A percentile compares a stretch with the other conserved stretches of the same genome.
These are phyloP conservation scores for Colletotrichum lindemuthianum DNA, from an alignment of 2,329 filamentous ascomycete genomes.

Conservation along the genomic window DNA sequence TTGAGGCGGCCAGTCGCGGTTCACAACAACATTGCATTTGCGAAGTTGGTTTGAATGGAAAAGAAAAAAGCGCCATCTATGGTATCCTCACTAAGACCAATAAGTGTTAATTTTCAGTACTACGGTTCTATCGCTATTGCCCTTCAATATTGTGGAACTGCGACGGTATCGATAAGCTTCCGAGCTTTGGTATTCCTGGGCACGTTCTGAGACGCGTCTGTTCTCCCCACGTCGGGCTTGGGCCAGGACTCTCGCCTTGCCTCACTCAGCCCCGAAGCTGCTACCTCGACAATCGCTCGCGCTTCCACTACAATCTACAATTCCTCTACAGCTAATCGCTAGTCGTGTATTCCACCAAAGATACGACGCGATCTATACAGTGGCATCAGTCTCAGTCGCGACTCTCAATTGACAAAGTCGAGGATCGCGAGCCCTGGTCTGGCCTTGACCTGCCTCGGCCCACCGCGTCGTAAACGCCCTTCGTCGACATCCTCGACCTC, in stretches of 20 bases:
- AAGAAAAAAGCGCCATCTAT: slow-evolving; percentile 8
- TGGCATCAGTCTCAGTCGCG: too few relatives aligned
- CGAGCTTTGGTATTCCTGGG: slow-evolving; percentile 25
- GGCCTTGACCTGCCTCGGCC: background rate
- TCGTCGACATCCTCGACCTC: slow-evolving; percentile 8
- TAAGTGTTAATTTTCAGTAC: too few relatives aligned
- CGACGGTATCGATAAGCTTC: slow-evolving; percentile 17
- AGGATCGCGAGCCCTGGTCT: slow-evolving; percentile 27
- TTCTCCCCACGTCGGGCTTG: slow-evolving; percentile 16
- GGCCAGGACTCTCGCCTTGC: slow-evolving; percentile 18
- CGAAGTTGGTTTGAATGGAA: background rate
- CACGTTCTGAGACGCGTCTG: slow-evolving; percentile 34
- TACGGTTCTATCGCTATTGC: too few relatives aligned
- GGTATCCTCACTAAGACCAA: too few relatives aligned
- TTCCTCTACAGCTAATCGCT: background rate
- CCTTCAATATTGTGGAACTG: background rate
- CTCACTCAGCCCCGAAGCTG: background rate
- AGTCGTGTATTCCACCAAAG: too few relatives aligned
- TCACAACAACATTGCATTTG: slow-evolving; percentile 35
- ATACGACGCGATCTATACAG: too few relatives aligned
- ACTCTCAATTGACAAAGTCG: too few relatives aligned
- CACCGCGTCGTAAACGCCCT: slow-evolving; percentile 29
- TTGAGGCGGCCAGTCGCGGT: slow-evolving; percentile 28
- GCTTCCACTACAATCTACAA: background rate
- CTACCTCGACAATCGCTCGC: background rate